phyloP scores from a whole-genome alignment of 768 basidiomycete species.

The Crepidotus variabilis region DNA sequence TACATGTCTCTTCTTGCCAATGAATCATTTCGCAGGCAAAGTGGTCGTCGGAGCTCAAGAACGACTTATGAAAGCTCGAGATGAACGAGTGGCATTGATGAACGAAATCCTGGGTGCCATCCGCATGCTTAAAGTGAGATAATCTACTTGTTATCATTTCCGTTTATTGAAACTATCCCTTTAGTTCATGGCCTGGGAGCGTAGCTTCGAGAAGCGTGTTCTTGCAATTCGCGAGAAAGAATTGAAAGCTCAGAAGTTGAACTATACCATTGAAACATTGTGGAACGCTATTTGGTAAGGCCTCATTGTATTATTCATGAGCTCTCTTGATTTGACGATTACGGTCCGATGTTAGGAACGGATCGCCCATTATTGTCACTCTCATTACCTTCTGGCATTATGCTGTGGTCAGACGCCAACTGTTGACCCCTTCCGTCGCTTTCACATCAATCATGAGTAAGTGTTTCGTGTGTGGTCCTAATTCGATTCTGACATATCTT shows the following conservation, averaged over 20 bases:
- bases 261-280: constrained; percentile 76
- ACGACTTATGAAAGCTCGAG: constrained; percentile 87
- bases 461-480: not conserved
- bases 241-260: constrained; percentile 78
- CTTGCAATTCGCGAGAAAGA: constrained; percentile 75
- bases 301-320: constrained; percentile 35
- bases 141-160: not conserved
- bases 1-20: constrained; percentile 64
- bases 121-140: constrained; percentile 74
- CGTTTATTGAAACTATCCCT: not conserved
- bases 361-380: constrained; percentile 60
- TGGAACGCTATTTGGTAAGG: constrained; percentile 46
- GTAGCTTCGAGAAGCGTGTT: constrained; percentile 78
- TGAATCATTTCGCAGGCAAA: constrained; percentile 85
- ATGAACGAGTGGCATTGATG: constrained; percentile 89
- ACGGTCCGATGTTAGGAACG: constrained; percentile 48
- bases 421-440: constrained; percentile 78
- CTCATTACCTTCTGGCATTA: constrained; percentile 68
- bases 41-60: constrained; percentile 73
- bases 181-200: constrained; percentile 93
- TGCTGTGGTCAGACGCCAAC: constrained; percentile 63
- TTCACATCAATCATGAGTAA: constrained; percentile 54
- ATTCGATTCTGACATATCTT: not conserved
- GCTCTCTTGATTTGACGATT: constrained; percentile 62
- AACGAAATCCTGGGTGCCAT: constrained; percentile 89